phyloP scores from a whole-genome alignment of 2,329 filamentous ascomycete species.

The Escovopsis sp. region DNA sequence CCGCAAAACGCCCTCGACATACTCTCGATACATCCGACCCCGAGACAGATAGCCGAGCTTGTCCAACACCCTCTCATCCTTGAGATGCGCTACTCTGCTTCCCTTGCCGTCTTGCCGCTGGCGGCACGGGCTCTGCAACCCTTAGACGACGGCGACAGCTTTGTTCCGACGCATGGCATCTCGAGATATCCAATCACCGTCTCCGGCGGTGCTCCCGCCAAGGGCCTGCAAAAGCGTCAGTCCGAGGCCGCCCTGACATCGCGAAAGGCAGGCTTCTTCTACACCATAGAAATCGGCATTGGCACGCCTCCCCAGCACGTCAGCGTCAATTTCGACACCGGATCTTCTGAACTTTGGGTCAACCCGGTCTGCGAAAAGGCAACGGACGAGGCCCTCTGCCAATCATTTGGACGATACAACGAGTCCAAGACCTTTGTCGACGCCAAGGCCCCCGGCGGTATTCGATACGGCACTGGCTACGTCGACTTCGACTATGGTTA shows the following conservation, averaged over 20 bases:
- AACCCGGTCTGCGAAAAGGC: constrained; percentile 23
- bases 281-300: constrained; percentile 22
- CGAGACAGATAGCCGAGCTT: no score
- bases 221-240: constrained; percentile 16
- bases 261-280: constrained; percentile 19
- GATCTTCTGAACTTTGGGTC: constrained; percentile 27
- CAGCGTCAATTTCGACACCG: constrained; percentile 25
- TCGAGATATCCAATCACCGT: constrained; percentile 16
- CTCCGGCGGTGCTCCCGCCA: constrained; percentile 13
- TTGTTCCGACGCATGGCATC: constrained; percentile 12
- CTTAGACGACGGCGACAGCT: constrained; percentile 10
- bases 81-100: constrained; percentile 18
- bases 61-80: no score
- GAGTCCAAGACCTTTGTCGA: constrained; percentile 15
- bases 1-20: neutral
- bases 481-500: constrained; percentile 19
- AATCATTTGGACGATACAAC: constrained; percentile 15
- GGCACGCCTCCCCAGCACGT: constrained; percentile 23
- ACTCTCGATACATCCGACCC: no score
- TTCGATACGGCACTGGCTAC: constrained; percentile 19
- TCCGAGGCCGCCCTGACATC: constrained; percentile 10
- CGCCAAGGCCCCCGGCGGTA: constrained; percentile 10
- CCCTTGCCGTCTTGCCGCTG: constrained; percentile 15
- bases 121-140: constrained; percentile 10
- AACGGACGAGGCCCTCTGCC: constrained; percentile 13